Evolutionary conservation across 345 rosid genomes (phyloP), one percentile per base, ranked within the genome.

Genomic region (Turnera subulata): DNA sequence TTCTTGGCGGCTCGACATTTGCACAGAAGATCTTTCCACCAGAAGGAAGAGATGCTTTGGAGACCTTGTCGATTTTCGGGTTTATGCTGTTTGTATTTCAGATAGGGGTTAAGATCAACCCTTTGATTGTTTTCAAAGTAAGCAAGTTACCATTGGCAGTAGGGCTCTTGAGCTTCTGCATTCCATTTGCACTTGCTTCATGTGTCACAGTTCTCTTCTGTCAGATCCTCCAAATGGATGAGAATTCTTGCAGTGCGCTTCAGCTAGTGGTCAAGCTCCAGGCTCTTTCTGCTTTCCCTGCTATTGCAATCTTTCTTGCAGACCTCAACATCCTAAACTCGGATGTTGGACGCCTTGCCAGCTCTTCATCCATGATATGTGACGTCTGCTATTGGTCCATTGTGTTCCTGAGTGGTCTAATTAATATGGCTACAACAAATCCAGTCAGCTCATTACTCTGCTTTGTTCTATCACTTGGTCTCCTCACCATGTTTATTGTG

Each of bases 321-420:
- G 80, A 78, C 16, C 68, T 75, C 24, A 53, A 72, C 61, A 56
- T 78, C 40, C 73, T 78, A 9, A 75, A 75, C 53, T 72, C 83
- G 1, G 83, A 78, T 59, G 63, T 78, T 2, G 80, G 83, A 32
- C 68, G 78, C 8, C 50, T 78, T 37, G 75, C 83, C 1, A 50
- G 61, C n/a, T 65, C 75, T 6, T 63, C 76, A 11, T 66, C 80
- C 0, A 49, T 72, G 60, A 56, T 67, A 13, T 40, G 56, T 4
- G 62, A 61, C 21, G n/a, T 67, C 11, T 48, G 32, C 58, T 57
- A 22, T 35, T 50, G 57, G 57, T 19, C 39, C 15, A 8, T 46
- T 2, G 21, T 40, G 55, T 69, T 47, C 15, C 35, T 47, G 73
- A 66, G 25, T 14, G 55, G 7, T 59, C 62, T 26, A 4, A 23